Base-by-base conservation (phyloP, 495 filamentous ascomycete species). In the Glarea lozoyensis region DNA sequence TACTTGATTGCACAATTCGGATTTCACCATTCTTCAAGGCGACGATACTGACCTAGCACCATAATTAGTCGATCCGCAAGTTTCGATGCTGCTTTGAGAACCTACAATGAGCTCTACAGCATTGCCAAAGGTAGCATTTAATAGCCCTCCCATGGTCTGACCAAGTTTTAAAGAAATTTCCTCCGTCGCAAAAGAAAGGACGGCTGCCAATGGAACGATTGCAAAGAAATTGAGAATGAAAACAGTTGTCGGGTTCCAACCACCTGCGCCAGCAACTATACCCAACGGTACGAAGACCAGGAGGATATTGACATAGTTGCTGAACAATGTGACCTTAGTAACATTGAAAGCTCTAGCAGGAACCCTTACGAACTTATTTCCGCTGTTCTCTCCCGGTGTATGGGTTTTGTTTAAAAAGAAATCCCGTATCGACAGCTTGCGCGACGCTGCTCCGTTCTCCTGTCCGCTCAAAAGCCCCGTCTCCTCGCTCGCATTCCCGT, bases 51-150 rank as follows among this genome's bases (percentile, higher is more conserved):
- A 97, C 88, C 88, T 94, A 57, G n/a, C n/a, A n/a, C n/a, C n/a
- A n/a, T n/a, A n/a, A n/a, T n/a, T n/a, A n/a, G n/a, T n/a, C n/a
- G n/a, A n/a, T n/a, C n/a, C 25, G 4, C 27, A 24, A n/a, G 31
- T 41, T 25, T 24, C 49, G 30, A 40, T 23, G 30, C 13, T 5
- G 16, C 5, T 58, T 82, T 56, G 68, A 94, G 92, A 68, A 98
- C 84, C 56, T 69, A 94, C 92, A 68, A 98, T 98, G 54, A 97
- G 64, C 56, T 98, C 92, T n/a, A 96, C 90, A 0, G 92, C 92
- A 70, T 98, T 98, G 30, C 92, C 92, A 66, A 94, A 95, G 5
- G 86, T 93, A 19, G 92, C 92, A 69, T 98, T 98, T 58, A 96
- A 74, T 52, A 98, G 64, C 1, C 92, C 92, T 30, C 92, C 92